Evolutionary conservation across 1,284 basidiomycete genomes (phyloP).

Genomic region (Cryptococcus maquisensis): DNA sequence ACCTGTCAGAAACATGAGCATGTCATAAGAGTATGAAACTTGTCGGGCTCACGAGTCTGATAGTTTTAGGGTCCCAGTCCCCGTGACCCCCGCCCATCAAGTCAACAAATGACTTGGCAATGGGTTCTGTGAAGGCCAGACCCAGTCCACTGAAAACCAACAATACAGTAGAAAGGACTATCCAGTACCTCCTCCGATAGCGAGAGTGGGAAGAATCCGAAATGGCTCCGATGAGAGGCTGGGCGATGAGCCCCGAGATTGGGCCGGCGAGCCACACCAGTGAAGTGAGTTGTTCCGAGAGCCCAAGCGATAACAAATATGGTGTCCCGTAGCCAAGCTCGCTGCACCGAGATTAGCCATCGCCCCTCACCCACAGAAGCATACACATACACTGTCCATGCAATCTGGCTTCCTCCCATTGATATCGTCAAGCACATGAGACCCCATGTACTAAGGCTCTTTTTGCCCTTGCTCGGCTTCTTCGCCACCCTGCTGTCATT

Average conservation of each 20-base stretch:
- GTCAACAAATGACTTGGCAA: conserved; percentile 73
- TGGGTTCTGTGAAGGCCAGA: conserved; percentile 77
- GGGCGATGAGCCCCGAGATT: conserved; percentile 83
- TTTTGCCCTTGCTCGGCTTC: conserved; percentile 18
- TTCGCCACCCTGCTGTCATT: conserved; percentile 6
- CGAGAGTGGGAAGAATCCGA: conserved; percentile 86
- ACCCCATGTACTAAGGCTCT: conserved; percentile 38
- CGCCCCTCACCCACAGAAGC: not conserved
- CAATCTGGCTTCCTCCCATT: conserved; percentile 69
- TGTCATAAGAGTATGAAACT: not conserved
- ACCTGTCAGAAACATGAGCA: conserved; percentile 52
- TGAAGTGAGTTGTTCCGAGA: conserved; percentile 85
- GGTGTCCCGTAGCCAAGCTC: conserved; percentile 81
- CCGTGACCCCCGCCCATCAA: conserved; percentile 70
- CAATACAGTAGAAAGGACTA: conserved; percentile 73
- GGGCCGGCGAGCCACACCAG: conserved; percentile 92
- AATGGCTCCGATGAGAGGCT: conserved; percentile 91
- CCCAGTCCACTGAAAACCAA: conserved; percentile 52
- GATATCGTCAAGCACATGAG: conserved; percentile 54
- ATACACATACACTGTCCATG: conserved; percentile 34
- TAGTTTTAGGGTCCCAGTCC: conserved; percentile 81
- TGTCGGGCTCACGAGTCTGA: conserved; percentile 54
- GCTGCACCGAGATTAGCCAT: conserved; percentile 15
- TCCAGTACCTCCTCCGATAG: conserved; percentile 86
- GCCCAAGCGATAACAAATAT: conserved; percentile 80